Evolutionary conservation across 2,329 filamentous ascomycete species (phyloP), one percentile per base, ranked within the genome.

Genomic region (Penicillium hordei): DNA sequence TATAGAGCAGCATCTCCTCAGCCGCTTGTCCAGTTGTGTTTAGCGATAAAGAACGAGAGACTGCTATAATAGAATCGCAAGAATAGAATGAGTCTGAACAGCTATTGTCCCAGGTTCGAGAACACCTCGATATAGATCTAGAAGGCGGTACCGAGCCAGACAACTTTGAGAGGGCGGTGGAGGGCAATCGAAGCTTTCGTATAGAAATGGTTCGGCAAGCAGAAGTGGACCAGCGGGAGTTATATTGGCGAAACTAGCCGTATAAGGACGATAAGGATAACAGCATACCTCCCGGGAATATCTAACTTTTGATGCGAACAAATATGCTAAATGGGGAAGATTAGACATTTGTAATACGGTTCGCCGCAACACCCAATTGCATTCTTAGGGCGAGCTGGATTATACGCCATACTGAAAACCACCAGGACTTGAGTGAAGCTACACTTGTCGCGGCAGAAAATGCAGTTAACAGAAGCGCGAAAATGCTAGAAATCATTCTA

Each of bases 1-100:
- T 67, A 46, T 68, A 1, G 78, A 76, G 29, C 76, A 73, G 49
- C 66, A 79, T 66, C 68, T 80, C 46, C 66, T 78, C 36, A 67
- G 46, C 45, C 9, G 25, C 13, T 42, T 68, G 62, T 51, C 66
- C 63, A 17, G 60, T 70, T 34, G n/a, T 40, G 3, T 71, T 68
- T 50, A 61, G 55, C 8, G 48, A 63, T 17, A 39, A 64, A 60
- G 62, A 70, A 57, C 50, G 56, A 62, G 54, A 65, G 40, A 8
- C 44, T 43, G 64, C 66, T 1, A 60, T 69, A 9, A 52, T 19
- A 2, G 67, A 69, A 53, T 66, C 65, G 2, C 42, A 55, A 8
- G 60, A 68, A 55, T 70, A 63, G 65, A 70, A 68, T 23, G 65
- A 70, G 51, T 69, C 64, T 43, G 65, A 66, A 57, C 34, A 58